A percentile compares a stretch with the other conserved stretches of the same genome.
Evolutionary conservation across 2,329 filamentous ascomycete genomes (phyloP).

Genomic region (Trichophyton schoenleinii): DNA sequence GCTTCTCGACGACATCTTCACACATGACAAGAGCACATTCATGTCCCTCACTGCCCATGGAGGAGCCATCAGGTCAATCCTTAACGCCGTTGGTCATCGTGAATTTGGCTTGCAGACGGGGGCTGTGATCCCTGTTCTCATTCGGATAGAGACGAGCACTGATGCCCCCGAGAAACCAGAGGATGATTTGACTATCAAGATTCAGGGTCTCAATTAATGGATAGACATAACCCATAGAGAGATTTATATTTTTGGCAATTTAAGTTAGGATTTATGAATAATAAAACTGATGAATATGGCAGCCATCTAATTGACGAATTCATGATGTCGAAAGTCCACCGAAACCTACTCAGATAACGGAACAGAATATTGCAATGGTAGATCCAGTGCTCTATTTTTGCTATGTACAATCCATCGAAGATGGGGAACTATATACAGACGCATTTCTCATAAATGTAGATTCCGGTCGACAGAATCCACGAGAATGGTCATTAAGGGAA

Average conservation of each 20-base stretch:
- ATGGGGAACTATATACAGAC: not conserved
- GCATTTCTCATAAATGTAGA: not conserved
- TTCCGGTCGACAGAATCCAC: not conserved
- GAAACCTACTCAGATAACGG: too few relatives aligned
- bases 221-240: not conserved
- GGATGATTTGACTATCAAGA: not conserved
- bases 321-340: too few relatives aligned
- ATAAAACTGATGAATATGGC: not conserved
- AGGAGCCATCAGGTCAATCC: conserved; percentile 44
- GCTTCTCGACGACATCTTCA: conserved; percentile 44
- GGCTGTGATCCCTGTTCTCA: conserved; percentile 40
- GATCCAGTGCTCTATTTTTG: not conserved
- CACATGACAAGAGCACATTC: conserved; percentile 34
- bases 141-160: conserved; percentile 29
- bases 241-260: not conserved
- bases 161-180: not conserved
- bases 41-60: conserved; percentile 48
- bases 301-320: too few relatives aligned
- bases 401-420: not conserved
- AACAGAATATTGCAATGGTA: not conserved
- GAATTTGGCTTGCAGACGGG: conserved; percentile 38
- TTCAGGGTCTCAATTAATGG: not conserved
- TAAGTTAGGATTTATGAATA: not conserved
- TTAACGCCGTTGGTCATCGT: conserved; percentile 36
- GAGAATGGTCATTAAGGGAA: not conserved